Evolutionary conservation across 495 filamentous ascomycete genomes (phyloP).

Genomic region (Talaromyces ruber): DNA sequence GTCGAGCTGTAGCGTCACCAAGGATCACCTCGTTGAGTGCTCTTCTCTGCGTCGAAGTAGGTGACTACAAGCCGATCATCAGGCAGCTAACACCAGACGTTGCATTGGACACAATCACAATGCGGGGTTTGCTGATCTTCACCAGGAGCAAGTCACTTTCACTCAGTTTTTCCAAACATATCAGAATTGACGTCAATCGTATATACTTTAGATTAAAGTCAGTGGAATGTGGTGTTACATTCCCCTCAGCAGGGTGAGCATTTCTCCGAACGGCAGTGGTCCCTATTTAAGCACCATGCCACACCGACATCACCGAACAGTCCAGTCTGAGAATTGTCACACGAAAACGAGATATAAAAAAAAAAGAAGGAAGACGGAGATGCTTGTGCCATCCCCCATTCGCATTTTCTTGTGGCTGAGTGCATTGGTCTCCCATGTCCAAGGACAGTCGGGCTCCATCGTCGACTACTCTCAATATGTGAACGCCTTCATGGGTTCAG

Average conservation of each 20-base stretch:
- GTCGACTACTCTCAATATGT: slow-evolving; percentile 40
- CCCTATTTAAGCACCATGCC: neutral
- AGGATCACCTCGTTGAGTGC: neutral
- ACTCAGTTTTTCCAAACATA: neutral
- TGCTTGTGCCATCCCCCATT: neutral
- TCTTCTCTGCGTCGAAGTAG: neutral
- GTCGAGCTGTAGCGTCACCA: neutral
- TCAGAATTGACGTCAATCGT: neutral
- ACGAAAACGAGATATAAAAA: neutral
- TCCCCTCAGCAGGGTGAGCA: neutral
- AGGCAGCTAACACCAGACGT: neutral
- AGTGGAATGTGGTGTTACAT: neutral
- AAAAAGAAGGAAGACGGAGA: neutral
- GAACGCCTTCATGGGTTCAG: slow-evolving; percentile 28
- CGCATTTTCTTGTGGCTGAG: neutral
- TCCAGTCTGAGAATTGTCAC: neutral
- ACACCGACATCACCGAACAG: neutral
- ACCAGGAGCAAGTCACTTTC: neutral
- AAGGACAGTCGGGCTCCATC: slow-evolving; percentile 1
- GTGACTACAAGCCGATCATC: neutral
- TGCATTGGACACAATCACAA: neutral
- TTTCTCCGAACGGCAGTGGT: neutral
- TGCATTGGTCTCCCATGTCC: neutral
- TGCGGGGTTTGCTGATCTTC: neutral
- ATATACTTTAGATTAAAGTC: neutral